Evolutionary conservation across 1,284 basidiomycete species (phyloP), one percentile per base, ranked within the genome.

Genomic region (Xanthoconium separans): DNA sequence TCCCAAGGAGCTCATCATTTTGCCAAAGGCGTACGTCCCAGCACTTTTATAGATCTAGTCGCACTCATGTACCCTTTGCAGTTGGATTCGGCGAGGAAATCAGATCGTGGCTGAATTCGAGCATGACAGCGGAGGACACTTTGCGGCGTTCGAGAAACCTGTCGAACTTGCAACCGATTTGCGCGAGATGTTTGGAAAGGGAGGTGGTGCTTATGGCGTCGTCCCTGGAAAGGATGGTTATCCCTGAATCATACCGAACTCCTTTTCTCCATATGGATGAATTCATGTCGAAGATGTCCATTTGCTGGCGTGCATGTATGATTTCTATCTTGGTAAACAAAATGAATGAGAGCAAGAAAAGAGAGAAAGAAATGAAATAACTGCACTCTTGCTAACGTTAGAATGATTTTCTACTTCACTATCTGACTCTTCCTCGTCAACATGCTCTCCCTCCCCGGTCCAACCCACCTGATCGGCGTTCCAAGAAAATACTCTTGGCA

Each of bases 401-500:
- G n/a, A n/a, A n/a, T n/a, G n/a, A n/a, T n/a, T n/a, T n/a, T 24
- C 24, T 24, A 24, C 24, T 24, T 24, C 24, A 24, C 24, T 24
- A 3, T 24, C 24, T 24, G 24, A 24, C 24, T 24, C 24, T 24
- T 24, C 6, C 24, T 24, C 24, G 24, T 24, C 24, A 24, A 24
- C 24, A 24, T 24, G 24, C 24, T 3, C 24, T 24, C 6, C 24
- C 24, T 3, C 6, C 24, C 24, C 3, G 24, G 24, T 24, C 24
- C 24, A 24, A 24, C 24, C 24, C 24, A 24, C 24, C 6, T 6
- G 24, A 24, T 24, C 24, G 24, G 24, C 24, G 6, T 24, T 24
- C 24, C 6, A 24, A 24, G 24, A 24, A 24, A 24, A 24, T 24
- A 3, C 3, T 6, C 24, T 76, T 83, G 85, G 77, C 93, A 95